Conservation (phyloP, 305 asterid species). For the Fraxinus sp. region DNA sequence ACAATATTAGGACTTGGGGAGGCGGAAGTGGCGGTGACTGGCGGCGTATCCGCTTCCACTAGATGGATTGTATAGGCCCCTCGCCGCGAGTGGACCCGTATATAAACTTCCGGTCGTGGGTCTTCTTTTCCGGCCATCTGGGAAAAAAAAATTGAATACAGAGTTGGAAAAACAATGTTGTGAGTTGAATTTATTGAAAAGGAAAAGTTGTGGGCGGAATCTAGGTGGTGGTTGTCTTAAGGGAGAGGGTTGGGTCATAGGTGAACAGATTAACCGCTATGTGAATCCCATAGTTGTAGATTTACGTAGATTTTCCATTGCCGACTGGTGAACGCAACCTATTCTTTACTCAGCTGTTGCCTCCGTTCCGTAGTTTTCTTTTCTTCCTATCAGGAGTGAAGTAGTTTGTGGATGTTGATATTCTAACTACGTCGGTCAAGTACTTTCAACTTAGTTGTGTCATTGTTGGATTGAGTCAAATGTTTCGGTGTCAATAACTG, state of each 20-base stretch:
- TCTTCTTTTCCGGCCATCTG: conserved; percentile 1
- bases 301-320: background rate
- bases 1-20: background rate
- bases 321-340: background rate
- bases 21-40: background rate
- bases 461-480: background rate
- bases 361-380: background rate
- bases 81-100: conserved; percentile 4
- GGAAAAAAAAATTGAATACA: background rate
- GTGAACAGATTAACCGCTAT: background rate
- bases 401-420: background rate
- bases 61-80: background rate
- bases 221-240: background rate
- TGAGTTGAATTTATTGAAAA: background rate
- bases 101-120: conserved; percentile 6
- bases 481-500: background rate
- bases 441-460: background rate
- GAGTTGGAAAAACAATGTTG: background rate
- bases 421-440: background rate
- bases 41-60: background rate
- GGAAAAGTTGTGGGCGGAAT: background rate
- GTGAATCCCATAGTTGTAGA: background rate
- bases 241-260: background rate
- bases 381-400: background rate
- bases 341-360: too few relatives aligned